Evolutionary conservation across 2,329 filamentous ascomycete genomes (phyloP).

Genomic region (Penicillium sp.): DNA sequence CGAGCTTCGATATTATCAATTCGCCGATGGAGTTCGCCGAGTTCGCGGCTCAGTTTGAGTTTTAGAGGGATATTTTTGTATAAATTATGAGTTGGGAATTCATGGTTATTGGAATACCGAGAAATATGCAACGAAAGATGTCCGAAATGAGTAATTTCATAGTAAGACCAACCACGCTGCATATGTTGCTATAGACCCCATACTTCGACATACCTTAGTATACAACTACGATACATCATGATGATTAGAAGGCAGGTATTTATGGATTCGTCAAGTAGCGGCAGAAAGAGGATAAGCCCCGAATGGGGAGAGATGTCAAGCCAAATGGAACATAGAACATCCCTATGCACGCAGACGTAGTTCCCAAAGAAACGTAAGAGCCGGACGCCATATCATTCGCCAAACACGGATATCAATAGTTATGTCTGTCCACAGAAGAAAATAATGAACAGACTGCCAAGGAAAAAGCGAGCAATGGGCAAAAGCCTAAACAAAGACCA

Average conservation of each 20-base stretch:
- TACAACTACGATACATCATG: constrained; percentile 6
- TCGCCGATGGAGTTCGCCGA: constrained; percentile 17
- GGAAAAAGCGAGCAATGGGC: constrained; percentile 12
- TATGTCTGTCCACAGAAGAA: constrained; percentile 9
- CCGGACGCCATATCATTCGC: constrained; percentile 37
- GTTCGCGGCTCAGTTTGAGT: constrained; percentile 14
- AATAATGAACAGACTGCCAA: constrained; percentile 15
- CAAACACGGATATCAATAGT: constrained; percentile 40
- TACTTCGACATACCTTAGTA: neutral
- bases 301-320: constrained; percentile 16
- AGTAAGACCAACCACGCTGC: neutral
- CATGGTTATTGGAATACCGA: neutral
- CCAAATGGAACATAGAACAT: constrained; percentile 14
- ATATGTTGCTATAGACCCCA: neutral
- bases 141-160: neutral
- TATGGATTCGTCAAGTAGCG: constrained; percentile 28
- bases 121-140: neutral
- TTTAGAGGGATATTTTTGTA: neutral
- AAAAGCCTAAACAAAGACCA: constrained; percentile 18
- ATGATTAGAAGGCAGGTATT: constrained; percentile 14
- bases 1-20: constrained; percentile 16
- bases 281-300: constrained; percentile 21
- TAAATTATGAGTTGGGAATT: neutral
- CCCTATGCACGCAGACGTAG: constrained; percentile 26
- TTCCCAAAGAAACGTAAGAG: constrained; percentile 26